Percentiles rank a stretch among this genome's conserved stretches.
Conservation (phyloP, 495 filamentous ascomycete species). For the Aspergillus kassunensis region DNA sequence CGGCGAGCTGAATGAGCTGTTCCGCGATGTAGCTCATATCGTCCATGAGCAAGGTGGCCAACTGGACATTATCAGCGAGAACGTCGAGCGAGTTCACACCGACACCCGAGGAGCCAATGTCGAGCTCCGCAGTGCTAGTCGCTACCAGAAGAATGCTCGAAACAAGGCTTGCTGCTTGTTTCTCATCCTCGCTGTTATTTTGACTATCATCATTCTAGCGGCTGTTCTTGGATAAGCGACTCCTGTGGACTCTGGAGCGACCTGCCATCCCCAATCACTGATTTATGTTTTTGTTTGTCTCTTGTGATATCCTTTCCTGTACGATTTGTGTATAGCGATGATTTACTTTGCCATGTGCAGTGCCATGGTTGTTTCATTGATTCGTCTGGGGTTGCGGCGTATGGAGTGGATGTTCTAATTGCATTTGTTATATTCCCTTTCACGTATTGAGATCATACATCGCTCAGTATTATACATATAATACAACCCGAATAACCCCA, state of each 20-base stretch:
- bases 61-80: constrained; percentile 82
- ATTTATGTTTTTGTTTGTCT: constrained; percentile 2
- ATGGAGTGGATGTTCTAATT: constrained; percentile 18
- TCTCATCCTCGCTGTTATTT: constrained; percentile 82
- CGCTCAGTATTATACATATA: constrained; percentile 35
- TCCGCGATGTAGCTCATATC: constrained; percentile 94
- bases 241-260: no score
- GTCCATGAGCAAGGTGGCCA: constrained; percentile 89
- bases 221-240: constrained; percentile 58
- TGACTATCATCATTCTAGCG: constrained; percentile 84
- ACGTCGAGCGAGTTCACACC: constrained; percentile 74
- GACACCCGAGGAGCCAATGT: constrained; percentile 79
- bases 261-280: no score
- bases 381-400: constrained; percentile 11
- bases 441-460: constrained; percentile 37
- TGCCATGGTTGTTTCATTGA: constrained; percentile 9
- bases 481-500: constrained; percentile 29
- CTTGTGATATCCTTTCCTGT: constrained; percentile 26
- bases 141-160: constrained; percentile 90
- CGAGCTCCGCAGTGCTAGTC: constrained; percentile 75
- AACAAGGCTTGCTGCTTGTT: constrained; percentile 90
- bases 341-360: not conserved
- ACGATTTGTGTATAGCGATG: constrained; percentile 10
- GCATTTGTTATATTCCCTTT: constrained; percentile 15
- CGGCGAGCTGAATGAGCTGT: constrained; percentile 91